Evolutionary conservation across 257 asterid genomes (phyloP).

Genomic region (Fraxinus cuspidata): DNA sequence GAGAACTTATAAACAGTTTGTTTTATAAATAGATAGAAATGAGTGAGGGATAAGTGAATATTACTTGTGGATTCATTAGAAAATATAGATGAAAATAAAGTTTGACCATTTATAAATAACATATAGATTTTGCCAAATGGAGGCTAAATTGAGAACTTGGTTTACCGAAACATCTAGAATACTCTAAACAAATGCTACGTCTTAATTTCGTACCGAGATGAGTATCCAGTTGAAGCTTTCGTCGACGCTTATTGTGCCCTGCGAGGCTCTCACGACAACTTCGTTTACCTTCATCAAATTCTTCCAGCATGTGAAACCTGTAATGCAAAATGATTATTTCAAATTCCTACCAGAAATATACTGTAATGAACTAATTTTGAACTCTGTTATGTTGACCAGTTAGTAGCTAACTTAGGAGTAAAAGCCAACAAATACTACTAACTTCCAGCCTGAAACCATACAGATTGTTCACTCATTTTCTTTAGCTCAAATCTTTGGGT

Average conservation of each 20-base stretch:
- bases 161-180: too few species aligned
- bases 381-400: neutral
- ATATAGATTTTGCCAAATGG: too few species aligned
- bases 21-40: too few species aligned
- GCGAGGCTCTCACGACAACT: constrained; percentile 78
- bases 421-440: too few species aligned
- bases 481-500: neutral
- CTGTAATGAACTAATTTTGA: neutral
- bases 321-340: constrained; percentile 8
- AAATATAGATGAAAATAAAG: too few species aligned
- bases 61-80: too few species aligned
- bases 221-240: constrained; percentile 60
- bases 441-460: neutral
- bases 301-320: constrained; percentile 66
- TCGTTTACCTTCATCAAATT: constrained; percentile 71
- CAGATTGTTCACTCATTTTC: neutral
- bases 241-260: constrained; percentile 67
- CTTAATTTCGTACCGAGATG: constrained; percentile 37
- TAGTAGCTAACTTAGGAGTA: neutral
- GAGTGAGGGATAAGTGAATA: too few species aligned
- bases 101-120: too few species aligned
- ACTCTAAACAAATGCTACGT: neutral
- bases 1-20: too few species aligned
- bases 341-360: neutral
- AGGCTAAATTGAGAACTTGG: neutral